Evolutionary conservation across 225 moss, liverwort and hornwort species (phyloP).

Genomic region (Neckera pumila): DNA sequence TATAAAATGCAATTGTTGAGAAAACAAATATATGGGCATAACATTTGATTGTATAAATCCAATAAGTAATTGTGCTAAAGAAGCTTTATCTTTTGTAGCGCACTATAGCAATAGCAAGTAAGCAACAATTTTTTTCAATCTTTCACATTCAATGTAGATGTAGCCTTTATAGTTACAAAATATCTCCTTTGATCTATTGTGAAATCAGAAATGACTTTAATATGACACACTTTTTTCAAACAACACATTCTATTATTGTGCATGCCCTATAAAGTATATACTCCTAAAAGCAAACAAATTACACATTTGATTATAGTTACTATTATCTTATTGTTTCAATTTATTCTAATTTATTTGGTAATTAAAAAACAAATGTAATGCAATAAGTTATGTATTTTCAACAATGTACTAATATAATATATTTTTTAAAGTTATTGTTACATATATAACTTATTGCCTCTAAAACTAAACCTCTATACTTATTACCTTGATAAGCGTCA

Average conservation of each 20-base stretch:
- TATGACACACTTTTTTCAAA: not conserved
- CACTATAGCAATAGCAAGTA: not conserved
- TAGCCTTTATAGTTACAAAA: not conserved
- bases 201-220: not conserved
- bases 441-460: no score
- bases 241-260: not conserved
- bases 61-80: not conserved
- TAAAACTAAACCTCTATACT: not conserved
- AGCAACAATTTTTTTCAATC: not conserved
- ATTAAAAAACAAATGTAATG: not conserved
- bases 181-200: not conserved
- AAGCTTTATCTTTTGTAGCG: not conserved
- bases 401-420: not conserved
- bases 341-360: not conserved
- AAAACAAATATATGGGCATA: not conserved
- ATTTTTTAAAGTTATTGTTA: not conserved
- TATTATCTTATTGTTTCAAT: not conserved
- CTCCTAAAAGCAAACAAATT: not conserved
- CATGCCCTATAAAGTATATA: not conserved
- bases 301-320: not conserved
- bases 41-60: not conserved
- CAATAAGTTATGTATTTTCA: fast-evolving
- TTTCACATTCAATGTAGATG: not conserved
- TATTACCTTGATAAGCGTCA: not conserved
- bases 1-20: not conserved